Conservation (phyloP, 83 land plant genomes). For the Isoetes engelmannii region DNA sequence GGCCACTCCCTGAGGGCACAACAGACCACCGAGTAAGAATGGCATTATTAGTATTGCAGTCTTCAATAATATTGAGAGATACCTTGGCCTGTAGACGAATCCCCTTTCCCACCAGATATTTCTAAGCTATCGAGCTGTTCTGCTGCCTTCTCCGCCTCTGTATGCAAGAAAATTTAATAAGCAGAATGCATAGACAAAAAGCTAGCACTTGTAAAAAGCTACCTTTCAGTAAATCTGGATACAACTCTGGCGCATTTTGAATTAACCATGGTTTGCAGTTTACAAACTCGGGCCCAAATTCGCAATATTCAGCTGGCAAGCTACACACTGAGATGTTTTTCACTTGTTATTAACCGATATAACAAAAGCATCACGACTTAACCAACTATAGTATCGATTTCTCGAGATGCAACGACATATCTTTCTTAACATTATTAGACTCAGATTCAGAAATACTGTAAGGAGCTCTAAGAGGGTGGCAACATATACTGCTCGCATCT, state of each 20-base stretch:
- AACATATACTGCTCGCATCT: not conserved
- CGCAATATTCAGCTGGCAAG: slow-evolving; percentile 93
- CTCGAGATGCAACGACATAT: not conserved
- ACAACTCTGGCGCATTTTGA: slow-evolving; percentile 71
- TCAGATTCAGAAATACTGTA: not conserved
- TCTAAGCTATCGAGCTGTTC: slow-evolving; percentile 62
- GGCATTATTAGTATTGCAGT: no score
- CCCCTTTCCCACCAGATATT: slow-evolving; percentile 43
- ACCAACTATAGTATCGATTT: not conserved
- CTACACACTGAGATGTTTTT: slow-evolving; percentile 57
- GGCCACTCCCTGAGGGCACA: no score
- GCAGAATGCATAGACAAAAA: not conserved
- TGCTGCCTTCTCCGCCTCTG: slow-evolving; percentile 55
- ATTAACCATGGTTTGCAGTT: slow-evolving; percentile 97
- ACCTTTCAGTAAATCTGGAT: slow-evolving; percentile 82
- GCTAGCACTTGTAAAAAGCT: not conserved
- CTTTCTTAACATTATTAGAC: not conserved
- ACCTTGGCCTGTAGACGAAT: slow-evolving; percentile 32
- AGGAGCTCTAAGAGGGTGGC: not conserved
- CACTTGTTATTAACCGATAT: not conserved
- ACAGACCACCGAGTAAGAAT: no score
- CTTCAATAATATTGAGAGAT: not conserved
- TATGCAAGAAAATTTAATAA: slow-evolving; percentile 28
- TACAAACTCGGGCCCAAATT: slow-evolving; percentile 92
- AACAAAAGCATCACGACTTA: not conserved